A percentile compares a stretch with the other conserved stretches of the same genome.
Evolutionary conservation across 768 basidiomycete species (phyloP).

Genomic region (Udeniomyces megalosporus): DNA sequence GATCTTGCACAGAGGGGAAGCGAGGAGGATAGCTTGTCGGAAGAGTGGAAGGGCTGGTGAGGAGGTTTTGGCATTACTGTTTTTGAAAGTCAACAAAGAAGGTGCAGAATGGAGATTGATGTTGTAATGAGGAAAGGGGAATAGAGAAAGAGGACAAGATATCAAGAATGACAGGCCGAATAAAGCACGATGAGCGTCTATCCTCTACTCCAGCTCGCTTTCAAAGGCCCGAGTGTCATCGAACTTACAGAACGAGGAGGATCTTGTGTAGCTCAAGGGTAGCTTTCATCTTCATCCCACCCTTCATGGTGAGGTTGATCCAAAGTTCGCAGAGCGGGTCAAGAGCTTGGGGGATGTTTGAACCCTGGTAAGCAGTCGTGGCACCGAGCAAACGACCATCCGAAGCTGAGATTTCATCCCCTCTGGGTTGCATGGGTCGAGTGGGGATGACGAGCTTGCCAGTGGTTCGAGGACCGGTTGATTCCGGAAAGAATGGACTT

Average conservation of each 20-base stretch:
- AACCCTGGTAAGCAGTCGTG: not conserved
- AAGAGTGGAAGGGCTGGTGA: slow-evolving; percentile 66
- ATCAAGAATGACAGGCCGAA: no score
- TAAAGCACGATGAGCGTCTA: no score
- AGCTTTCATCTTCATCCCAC: slow-evolving; percentile 52
- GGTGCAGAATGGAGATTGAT: slow-evolving; percentile 33
- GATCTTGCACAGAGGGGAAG: slow-evolving; percentile 52
- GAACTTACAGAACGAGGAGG: not conserved
- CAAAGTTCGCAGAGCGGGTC: slow-evolving; percentile 60
- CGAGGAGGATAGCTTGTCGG: slow-evolving; percentile 49
- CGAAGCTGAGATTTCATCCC: no score
- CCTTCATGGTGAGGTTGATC: slow-evolving; percentile 43
- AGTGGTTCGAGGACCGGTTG: no score
- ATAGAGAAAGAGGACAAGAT: no score
- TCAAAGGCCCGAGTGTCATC: no score
- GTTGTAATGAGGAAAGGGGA: slow-evolving; percentile 22
- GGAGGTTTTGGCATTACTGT: slow-evolving; percentile 39
- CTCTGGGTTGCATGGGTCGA: no score
- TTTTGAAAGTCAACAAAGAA: not conserved
- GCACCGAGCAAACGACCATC: not conserved
- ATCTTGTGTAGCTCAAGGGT: slow-evolving; percentile 33
- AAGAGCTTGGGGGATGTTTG: not conserved
- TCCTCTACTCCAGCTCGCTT: not conserved
- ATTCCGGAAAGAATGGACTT: no score
- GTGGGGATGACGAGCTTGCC: no score